Evolutionary conservation across 2,329 filamentous ascomycete species (phyloP).

Genomic region (Cladosporium velox): DNA sequence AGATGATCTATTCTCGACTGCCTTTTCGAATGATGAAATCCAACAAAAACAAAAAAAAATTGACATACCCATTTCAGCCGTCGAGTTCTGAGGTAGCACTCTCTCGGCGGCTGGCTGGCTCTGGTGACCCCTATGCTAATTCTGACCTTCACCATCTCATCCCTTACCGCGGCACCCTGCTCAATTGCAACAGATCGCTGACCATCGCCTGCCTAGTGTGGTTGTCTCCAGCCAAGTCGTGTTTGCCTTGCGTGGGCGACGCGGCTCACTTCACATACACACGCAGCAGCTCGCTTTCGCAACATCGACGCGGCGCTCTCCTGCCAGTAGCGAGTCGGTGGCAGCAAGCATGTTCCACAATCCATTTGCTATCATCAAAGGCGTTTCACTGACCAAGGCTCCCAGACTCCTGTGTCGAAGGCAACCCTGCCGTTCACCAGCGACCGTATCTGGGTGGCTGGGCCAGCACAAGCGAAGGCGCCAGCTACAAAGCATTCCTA

Average conservation of each 20-base stretch:
- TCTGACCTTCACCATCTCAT: background rate
- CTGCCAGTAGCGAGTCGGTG: background rate
- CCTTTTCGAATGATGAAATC: background rate
- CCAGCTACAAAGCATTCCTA: background rate
- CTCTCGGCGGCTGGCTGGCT: background rate
- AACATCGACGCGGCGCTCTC: background rate
- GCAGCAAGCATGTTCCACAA: background rate
- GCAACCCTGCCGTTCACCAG: background rate
- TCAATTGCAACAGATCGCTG: background rate
- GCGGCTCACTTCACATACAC: background rate
- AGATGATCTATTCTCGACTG: background rate
- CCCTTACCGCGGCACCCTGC: background rate
- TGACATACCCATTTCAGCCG: background rate
- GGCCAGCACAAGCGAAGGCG: background rate
- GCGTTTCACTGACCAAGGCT: background rate
- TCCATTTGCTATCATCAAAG: background rate
- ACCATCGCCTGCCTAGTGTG: background rate
- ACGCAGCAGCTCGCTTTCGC: background rate
- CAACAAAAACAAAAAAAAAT: background rate
- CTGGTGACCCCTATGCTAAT: background rate
- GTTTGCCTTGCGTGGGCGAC: background rate
- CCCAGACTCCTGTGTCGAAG: background rate
- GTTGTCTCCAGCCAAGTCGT: background rate
- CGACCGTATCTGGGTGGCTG: background rate
- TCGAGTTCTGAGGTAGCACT: background rate